Evolutionary conservation across 768 basidiomycete genomes (phyloP).

Genomic region (Cantharellus cinnabarinus): DNA sequence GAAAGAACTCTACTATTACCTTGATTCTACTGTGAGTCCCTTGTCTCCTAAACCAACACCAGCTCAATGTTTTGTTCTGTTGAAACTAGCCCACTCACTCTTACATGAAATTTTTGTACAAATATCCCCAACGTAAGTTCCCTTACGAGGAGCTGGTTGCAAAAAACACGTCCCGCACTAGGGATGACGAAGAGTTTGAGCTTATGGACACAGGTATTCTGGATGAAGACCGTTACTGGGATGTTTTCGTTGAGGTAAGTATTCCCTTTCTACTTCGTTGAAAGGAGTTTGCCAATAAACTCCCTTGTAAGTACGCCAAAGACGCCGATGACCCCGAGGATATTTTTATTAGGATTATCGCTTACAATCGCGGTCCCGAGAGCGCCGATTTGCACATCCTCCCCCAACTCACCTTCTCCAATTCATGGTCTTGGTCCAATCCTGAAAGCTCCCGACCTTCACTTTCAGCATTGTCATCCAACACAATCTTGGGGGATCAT

Average conservation of each 20-base stretch:
- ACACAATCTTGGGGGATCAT: conserved; percentile 50
- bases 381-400: conserved; percentile 82
- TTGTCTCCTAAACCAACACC: neutral
- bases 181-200: conserved; percentile 81
- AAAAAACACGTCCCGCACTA: conserved; percentile 60
- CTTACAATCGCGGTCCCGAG: conserved; percentile 91
- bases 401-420: conserved; percentile 92
- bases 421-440: conserved; percentile 86
- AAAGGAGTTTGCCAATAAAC: neutral
- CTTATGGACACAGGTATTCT: conserved; percentile 81
- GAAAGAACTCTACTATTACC: conserved; percentile 95
- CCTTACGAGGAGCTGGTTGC: conserved; percentile 84
- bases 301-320: conserved; percentile 62
- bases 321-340: conserved; percentile 79
- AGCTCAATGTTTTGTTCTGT: neutral
- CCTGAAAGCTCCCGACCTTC: conserved; percentile 30
- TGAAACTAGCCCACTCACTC: conserved; percentile 58
- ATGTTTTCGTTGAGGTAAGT: conserved; percentile 85
- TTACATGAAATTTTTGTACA: conserved; percentile 99
- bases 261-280: neutral
- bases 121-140: conserved; percentile 79
- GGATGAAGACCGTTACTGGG: conserved; percentile 90
- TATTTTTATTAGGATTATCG: conserved; percentile 78
- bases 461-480: conserved; percentile 28
- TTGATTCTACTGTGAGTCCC: conserved; percentile 51